These are phyloP conservation scores for Waltergamsia citrina DNA, from an alignment of 2,329 filamentous ascomycete genomes.

Conservation along the genomic window DNA sequence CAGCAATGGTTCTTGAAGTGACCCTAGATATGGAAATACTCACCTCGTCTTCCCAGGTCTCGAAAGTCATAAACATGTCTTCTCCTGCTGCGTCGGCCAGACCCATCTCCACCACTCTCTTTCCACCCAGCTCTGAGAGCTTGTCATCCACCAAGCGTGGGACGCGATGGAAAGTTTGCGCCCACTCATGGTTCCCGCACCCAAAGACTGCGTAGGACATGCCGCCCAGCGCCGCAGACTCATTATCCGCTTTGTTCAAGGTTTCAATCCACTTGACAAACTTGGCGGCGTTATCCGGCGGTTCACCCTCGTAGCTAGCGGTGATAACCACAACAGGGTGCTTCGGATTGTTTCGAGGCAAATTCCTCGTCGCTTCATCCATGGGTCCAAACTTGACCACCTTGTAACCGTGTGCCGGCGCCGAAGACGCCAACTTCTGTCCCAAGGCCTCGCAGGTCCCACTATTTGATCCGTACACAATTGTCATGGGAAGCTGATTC, in stretches of 20 bases:
- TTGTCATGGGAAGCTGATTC: constrained; percentile 26
- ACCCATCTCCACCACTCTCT: constrained; percentile 34
- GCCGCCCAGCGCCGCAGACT: constrained; percentile 27
- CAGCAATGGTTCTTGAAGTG: constrained; percentile 27
- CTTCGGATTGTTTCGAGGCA: constrained; percentile 47
- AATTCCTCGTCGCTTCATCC: constrained; percentile 34
- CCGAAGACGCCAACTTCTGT: constrained; percentile 50
- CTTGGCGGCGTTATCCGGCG: constrained; percentile 60
- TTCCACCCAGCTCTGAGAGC: constrained; percentile 26
- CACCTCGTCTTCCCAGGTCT: constrained; percentile 54
- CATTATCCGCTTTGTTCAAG: constrained; percentile 32
- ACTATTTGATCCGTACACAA: constrained; percentile 36
- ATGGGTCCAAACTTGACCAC: constrained; percentile 39
- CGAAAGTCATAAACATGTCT: constrained; percentile 52
- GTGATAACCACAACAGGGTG: constrained; percentile 49
- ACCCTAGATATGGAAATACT: too few relatives aligned
- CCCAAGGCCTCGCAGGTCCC: constrained; percentile 67
- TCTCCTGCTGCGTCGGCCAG: constrained; percentile 41
- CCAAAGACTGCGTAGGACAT: constrained; percentile 62
- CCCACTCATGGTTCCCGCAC: constrained; percentile 51
- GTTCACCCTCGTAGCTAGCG: constrained; percentile 65
- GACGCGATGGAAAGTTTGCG: constrained; percentile 55
- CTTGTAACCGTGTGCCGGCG: constrained; percentile 50
- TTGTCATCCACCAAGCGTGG: constrained; percentile 52
- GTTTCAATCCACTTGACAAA: constrained; percentile 59